Evolutionary conservation across 2,329 filamentous ascomycete species (phyloP).

Genomic region (Shiraia bambusicola): DNA sequence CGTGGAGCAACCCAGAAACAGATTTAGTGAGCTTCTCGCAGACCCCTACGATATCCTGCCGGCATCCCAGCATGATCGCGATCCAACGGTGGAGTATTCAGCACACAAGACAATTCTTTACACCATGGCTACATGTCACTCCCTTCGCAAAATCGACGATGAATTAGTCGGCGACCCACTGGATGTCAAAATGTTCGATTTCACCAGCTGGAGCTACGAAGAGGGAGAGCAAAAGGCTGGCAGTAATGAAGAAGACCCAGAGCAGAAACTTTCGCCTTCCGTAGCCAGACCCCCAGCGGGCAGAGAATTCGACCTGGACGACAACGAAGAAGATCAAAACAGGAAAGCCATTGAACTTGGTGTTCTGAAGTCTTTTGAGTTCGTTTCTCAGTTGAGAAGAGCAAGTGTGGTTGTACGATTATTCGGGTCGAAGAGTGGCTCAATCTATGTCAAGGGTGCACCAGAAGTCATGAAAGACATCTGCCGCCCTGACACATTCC

Average conservation of each 20-base stretch:
- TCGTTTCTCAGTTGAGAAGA: slow-evolving; percentile 86
- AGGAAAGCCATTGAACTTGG: slow-evolving; percentile 75
- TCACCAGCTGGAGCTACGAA: slow-evolving; percentile 88
- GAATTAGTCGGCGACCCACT: slow-evolving; percentile 91
- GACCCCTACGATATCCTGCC: slow-evolving; percentile 63
- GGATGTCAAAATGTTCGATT: slow-evolving; percentile 98
- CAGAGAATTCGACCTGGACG: slow-evolving; percentile 59
- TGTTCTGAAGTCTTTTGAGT: slow-evolving; percentile 89
- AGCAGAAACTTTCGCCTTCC: slow-evolving; percentile 80
- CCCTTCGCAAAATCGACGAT: slow-evolving; percentile 79
- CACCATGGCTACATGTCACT: slow-evolving; percentile 97
- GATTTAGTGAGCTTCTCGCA: slow-evolving; percentile 75
- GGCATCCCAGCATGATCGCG: slow-evolving; percentile 56
- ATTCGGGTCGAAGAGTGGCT: slow-evolving; percentile 79
- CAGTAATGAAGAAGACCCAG: slow-evolving; percentile 71
- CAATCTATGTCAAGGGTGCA: slow-evolving; percentile 93
- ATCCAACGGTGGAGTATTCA: slow-evolving; percentile 61
- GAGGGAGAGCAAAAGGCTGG: slow-evolving; percentile 71
- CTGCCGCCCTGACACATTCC: slow-evolving; percentile 80
- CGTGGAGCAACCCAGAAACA: slow-evolving; percentile 62
- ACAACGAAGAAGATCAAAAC: slow-evolving; percentile 47
- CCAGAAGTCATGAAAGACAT: slow-evolving; percentile 97
- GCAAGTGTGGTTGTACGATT: slow-evolving; percentile 91
- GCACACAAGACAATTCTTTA: slow-evolving; percentile 74
- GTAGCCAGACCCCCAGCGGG: slow-evolving; percentile 76